Conservation (phyloP, 2,329 filamentous ascomycete genomes). For the Botrytis byssoidea region DNA sequence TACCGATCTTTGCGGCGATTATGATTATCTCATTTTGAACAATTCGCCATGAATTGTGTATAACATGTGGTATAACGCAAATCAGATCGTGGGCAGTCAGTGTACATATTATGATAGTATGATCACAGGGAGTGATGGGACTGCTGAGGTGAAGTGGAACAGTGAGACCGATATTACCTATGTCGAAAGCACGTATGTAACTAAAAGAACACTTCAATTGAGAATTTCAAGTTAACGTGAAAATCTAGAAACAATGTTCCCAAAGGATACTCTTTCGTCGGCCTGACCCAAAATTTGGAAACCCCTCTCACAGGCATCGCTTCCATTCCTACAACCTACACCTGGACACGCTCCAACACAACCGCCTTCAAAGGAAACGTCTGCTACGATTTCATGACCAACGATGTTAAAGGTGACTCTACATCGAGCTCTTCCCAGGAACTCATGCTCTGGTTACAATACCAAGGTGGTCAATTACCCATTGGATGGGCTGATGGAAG, state of each 20-base stretch:
- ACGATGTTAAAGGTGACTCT: neutral
- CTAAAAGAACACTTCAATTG: neutral
- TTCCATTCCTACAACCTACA: constrained; percentile 4
- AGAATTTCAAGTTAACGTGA: neutral
- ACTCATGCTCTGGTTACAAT: constrained; percentile 8
- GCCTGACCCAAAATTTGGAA: neutral
- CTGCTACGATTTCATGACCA: constrained; percentile 14
- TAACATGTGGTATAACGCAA: neutral
- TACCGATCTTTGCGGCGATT: neutral
- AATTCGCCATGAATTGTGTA: constrained; percentile 8
- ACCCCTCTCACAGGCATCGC: neutral
- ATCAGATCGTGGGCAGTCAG: neutral
- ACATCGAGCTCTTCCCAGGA: constrained; percentile 21
- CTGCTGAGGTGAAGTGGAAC: constrained; percentile 6
- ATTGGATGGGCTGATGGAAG: constrained; percentile 1
- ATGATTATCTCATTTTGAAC: neutral
- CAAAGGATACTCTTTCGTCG: neutral
- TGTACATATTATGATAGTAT: constrained; percentile 4
- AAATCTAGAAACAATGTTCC: constrained; percentile 3
- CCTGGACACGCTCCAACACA: neutral
- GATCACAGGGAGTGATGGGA: neutral
- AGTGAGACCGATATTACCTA: neutral
- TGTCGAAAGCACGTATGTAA: constrained; percentile 6
- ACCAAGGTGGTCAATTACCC: neutral
- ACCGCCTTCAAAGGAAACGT: constrained; percentile 10